Percentiles rank a stretch among this genome's conserved stretches.
Conservation (phyloP, 2,329 filamentous ascomycete genomes). For the Venturia carpophila region DNA sequence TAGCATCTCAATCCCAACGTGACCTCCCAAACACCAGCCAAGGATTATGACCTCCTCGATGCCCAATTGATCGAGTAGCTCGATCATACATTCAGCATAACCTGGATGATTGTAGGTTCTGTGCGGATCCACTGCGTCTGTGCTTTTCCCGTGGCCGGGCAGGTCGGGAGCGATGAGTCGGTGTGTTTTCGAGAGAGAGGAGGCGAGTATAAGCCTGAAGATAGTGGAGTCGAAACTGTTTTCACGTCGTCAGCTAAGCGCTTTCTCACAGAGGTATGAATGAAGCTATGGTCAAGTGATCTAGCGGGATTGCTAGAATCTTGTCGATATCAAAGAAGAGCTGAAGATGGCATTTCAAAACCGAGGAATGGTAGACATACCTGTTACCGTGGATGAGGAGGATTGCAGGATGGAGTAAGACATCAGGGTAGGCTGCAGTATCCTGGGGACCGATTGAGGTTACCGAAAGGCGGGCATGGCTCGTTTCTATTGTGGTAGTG, state of each 20-base stretch:
- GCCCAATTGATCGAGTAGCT: constrained; percentile 26
- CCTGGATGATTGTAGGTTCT: constrained; percentile 26
- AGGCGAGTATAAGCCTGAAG: constrained; percentile 25
- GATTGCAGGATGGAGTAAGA: constrained; percentile 21
- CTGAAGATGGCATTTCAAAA: too few species aligned
- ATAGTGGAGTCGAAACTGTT: constrained; percentile 28
- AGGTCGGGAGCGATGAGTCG: constrained; percentile 29
- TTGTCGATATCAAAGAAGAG: too few species aligned
- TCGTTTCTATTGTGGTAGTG: constrained; percentile 1
- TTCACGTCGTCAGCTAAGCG: background rate
- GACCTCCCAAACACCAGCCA: constrained; percentile 31
- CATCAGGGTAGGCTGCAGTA: constrained; percentile 12
- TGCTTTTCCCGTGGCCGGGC: constrained; percentile 29
- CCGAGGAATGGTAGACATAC: background rate
- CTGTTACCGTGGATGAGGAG: constrained; percentile 27
- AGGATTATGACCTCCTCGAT: constrained; percentile 24
- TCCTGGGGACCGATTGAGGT: constrained; percentile 20
- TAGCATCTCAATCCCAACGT: constrained; percentile 29
- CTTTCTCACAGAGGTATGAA: background rate
- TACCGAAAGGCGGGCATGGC: constrained; percentile 24
- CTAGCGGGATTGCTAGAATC: background rate
- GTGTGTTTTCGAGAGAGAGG: constrained; percentile 20
- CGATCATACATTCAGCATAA: constrained; percentile 28
- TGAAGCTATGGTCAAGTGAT: background rate
- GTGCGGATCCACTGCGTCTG: constrained; percentile 25